Evolutionary conservation across 768 basidiomycete species (phyloP), one percentile per base, ranked within the genome.

Genomic region (Clathrus columnatus): DNA sequence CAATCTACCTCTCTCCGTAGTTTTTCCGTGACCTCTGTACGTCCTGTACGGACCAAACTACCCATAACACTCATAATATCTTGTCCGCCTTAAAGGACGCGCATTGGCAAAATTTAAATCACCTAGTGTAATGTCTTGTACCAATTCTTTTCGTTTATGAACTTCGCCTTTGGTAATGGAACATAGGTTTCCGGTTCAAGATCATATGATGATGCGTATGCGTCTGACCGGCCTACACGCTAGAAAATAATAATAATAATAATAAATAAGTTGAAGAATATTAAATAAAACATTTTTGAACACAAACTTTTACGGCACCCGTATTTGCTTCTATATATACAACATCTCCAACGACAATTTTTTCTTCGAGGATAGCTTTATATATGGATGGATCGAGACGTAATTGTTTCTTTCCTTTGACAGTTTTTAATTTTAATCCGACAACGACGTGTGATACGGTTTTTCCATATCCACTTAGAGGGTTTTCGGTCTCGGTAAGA

Each of bases 41-140:
- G 74, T 16, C 91, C 86, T 36, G 84, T 91, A 69, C 92, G 95
- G 60, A 96, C 90, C 16, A 98, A 75, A 62, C 75, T 85, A 67
- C 58, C 76, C 95, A 99, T 97, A 26, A 97, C 92, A 65, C 87
- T 89, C 94, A 97, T 97, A 68, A 98, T 96, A 62, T 98, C 95
- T 69, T 97, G 95, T 1, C 95, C 94, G 18, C 96, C 89, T 65
- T 90, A 91, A n/a, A 11, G 95, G 95, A 24, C 92, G 81, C 4
- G 93, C 94, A 67, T 99, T 99, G 3, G 95, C 95, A 43, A 91
- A 88, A 67, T 98, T 95, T 32, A 98, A 76, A 65, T 98, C 95
- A 49, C 94, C 92, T 4, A 98, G 74, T 0, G 92, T 95, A 43
- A 97, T 87, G 59, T 95, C 92, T 67, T 97, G 93, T 1, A 97